These are phyloP conservation scores for Macrophomina phaseolina DNA, from an alignment of 2,329 filamentous ascomycete species.

Conservation along the genomic window DNA sequence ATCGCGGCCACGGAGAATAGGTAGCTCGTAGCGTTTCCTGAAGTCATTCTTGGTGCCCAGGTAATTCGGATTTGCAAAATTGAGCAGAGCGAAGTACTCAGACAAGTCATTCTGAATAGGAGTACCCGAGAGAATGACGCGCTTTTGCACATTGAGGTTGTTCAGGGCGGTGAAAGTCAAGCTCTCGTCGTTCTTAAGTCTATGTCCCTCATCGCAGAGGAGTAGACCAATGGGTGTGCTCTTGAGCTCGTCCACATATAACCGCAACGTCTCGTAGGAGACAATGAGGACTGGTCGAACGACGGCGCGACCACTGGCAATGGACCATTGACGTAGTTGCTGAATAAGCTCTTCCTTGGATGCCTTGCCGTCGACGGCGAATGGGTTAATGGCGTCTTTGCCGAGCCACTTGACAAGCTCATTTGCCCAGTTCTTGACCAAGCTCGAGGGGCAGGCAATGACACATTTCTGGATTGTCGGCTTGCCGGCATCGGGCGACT, in stretches of 20 bases:
- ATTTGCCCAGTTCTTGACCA: slow-evolving; percentile 98
- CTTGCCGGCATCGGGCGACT: slow-evolving; percentile 94
- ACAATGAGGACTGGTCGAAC: slow-evolving; percentile 95
- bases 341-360: slow-evolving; percentile 90
- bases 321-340: slow-evolving; percentile 93
- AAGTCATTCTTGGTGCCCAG: slow-evolving; percentile 90
- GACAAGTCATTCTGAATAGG: slow-evolving; percentile 99
- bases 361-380: slow-evolving; percentile 95
- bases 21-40: slow-evolving; percentile 89
- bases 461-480: slow-evolving; percentile 94
- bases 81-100: slow-evolving; percentile 94
- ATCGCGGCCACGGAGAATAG: slow-evolving; percentile 89
- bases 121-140: slow-evolving; percentile 94
- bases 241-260: slow-evolving; percentile 89
- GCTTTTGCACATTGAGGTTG: slow-evolving; percentile 83
- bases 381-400: slow-evolving; percentile 85
- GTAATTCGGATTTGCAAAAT: slow-evolving; percentile 93
- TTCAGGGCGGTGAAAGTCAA: slow-evolving; percentile 94
- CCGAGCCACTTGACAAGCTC: slow-evolving; percentile 97
- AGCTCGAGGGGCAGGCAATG: slow-evolving; percentile 93
- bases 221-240: slow-evolving; percentile 90
- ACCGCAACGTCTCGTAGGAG: slow-evolving; percentile 91
- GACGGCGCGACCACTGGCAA: slow-evolving; percentile 85
- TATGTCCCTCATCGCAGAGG: slow-evolving; percentile 95
- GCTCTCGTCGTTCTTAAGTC: slow-evolving; percentile 94